Percentiles rank a stretch among this genome's conserved stretches.
Evolutionary conservation across 2,329 filamentous ascomycete genomes (phyloP).

Genomic region (Pseudogymnoascus sp.): DNA sequence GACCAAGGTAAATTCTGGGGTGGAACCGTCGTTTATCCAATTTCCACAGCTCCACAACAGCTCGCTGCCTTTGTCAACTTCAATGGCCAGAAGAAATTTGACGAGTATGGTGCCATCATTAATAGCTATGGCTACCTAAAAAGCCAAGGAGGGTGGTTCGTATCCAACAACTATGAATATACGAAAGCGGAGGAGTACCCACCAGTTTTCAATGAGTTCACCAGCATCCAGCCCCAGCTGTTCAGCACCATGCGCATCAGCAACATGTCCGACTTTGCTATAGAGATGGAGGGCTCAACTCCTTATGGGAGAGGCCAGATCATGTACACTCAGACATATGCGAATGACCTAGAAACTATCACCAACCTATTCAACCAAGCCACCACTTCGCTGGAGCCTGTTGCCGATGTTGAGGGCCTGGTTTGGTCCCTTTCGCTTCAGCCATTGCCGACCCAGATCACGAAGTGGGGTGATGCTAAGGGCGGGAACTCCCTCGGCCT

Average conservation of each 20-base stretch:
- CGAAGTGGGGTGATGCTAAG: conserved; percentile 8
- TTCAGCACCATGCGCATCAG: conserved; percentile 11
- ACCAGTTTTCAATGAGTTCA: conserved; percentile 6
- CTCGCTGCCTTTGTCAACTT: conserved; percentile 6
- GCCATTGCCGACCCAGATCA: conserved; percentile 10
- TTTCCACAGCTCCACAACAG: conserved; percentile 6
- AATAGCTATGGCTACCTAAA: background rate
- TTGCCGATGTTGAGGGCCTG: background rate
- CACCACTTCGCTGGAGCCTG: background rate
- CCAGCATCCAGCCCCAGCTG: conserved; percentile 9
- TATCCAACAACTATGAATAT: conserved; percentile 10
- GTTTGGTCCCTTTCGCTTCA: conserved; percentile 1
- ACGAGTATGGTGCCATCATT: conserved; percentile 11
- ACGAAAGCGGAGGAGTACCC: conserved; percentile 11
- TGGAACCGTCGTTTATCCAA: conserved; percentile 7
- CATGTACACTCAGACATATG: conserved; percentile 10
- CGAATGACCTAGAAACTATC: conserved; percentile 2
- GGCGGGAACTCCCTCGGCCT: conserved; percentile 11
- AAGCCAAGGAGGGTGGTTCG: background rate
- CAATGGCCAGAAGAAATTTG: background rate
- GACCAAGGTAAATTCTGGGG: conserved; percentile 11
- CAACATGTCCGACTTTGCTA: conserved; percentile 12
- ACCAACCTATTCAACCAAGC: conserved; percentile 8
- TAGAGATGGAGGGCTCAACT: conserved; percentile 8
- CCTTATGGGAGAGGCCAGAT: conserved; percentile 4